Evolutionary conservation across 306 rosid genomes (phyloP).

Genomic region (Glycine soja): DNA sequence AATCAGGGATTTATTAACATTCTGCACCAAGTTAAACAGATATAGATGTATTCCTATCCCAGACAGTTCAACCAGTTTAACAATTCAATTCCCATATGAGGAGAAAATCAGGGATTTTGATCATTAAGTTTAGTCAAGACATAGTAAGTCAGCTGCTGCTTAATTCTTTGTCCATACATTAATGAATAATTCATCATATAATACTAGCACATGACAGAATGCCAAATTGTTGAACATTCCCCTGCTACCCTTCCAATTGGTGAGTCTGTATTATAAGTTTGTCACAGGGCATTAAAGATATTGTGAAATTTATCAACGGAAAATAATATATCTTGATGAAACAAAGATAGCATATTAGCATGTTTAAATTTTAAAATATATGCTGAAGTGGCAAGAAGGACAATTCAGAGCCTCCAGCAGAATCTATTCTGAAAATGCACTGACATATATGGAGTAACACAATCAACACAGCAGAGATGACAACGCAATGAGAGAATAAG

Average conservation of each 20-base stretch:
- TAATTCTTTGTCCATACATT: not conserved
- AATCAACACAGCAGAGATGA: not conserved
- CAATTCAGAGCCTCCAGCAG: not conserved
- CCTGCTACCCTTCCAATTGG: conserved; percentile 5
- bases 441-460: conserved; percentile 3
- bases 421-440: not conserved
- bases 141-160: conserved; percentile 1
- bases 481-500: not conserved
- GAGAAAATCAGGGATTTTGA: not conserved
- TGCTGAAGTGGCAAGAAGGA: not conserved
- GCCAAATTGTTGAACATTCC: conserved; percentile 3
- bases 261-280: not conserved
- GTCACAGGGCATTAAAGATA: not conserved
- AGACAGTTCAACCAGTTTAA: conserved; percentile 23
- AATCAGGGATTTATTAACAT: conserved; percentile 42
- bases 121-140: conserved; percentile 9
- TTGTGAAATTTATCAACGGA: not conserved
- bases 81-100: conserved; percentile 26
- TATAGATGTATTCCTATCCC: conserved; percentile 17
- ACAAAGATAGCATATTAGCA: not conserved
- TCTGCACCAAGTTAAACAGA: conserved; percentile 2
- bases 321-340: conserved; percentile 9
- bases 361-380: not conserved
- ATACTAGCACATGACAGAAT: not conserved
- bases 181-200: not conserved